phyloP scores from a whole-genome alignment of 768 basidiomycete genomes.

The Tylopilus plumbeoviolaceoides region DNA sequence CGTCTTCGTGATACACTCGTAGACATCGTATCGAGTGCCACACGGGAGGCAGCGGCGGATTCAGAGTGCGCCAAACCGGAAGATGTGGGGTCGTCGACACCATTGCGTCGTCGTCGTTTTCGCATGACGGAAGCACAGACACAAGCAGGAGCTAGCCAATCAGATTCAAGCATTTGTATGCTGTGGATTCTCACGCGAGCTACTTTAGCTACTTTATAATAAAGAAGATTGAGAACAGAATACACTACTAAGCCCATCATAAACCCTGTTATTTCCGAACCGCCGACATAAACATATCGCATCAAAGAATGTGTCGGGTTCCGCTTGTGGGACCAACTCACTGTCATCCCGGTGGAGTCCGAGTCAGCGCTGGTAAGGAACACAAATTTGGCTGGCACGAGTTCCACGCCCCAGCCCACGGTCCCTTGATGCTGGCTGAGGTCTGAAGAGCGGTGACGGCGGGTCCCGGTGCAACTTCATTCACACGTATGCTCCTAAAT shows the following conservation, averaged over 20 bases:
- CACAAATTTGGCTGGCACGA: conserved; percentile 50
- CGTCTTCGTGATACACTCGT: no score
- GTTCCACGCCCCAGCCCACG: no score
- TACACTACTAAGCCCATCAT: background rate
- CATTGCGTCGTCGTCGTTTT: no score
- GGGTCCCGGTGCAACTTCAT: conserved; percentile 49
- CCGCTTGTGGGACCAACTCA: background rate
- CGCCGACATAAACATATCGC: background rate
- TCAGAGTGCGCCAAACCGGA: no score
- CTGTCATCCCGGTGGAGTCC: conserved; percentile 38
- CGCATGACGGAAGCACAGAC: no score
- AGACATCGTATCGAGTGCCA: no score
- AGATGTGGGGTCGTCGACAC: no score
- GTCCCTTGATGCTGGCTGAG: conserved; percentile 54
- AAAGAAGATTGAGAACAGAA: background rate
- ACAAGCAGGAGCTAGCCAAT: no score
- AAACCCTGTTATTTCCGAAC: conserved; percentile 12
- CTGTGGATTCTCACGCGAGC: no score
- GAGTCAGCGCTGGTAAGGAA: conserved; percentile 47
- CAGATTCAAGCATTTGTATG: no score
- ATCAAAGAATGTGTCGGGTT: background rate
- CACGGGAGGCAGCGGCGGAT: no score
- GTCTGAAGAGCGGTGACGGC: conserved; percentile 55
- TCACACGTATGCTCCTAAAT: conserved; percentile 42
- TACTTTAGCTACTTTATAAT: no score